Base-by-base conservation (phyloP, 768 basidiomycete genomes). In the Boletus subcaerulescens region DNA sequence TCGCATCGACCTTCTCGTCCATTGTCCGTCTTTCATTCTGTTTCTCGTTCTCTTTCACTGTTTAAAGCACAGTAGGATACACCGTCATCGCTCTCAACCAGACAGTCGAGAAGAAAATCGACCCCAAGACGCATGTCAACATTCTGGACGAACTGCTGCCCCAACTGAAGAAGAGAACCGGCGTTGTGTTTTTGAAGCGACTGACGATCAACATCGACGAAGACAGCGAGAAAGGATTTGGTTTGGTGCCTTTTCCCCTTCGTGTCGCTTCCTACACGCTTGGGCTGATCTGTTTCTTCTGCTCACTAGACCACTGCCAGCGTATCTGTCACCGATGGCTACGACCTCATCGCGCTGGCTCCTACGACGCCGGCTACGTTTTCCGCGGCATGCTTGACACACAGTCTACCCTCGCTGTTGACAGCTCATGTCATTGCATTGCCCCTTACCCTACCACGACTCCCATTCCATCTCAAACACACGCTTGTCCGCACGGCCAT, bases 221-320 rank as follows among this genome's bases (percentile, higher is more conserved):
- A 62, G 88, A 86, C 40, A 92, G 91, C 63, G 89, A 93, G 67
- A 92, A 91, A 67, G 89, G 91, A 1, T 88, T 89, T 62, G 89
- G 91, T 31, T 67, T 93, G 67, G 90, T 93, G 52, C 59, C 78
- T 72, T 31, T 45, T 42, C 39, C 14, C 12, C 13, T 11, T 5
- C 33, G 14, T 7, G 13, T 35, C 13, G 33, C 14, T 4, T 14
- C 33, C 14, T 35, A 35, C 3, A 35, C 13, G 2, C 29, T 24
- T 5, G 20, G 6, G 31, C 49, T 48, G 50, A 48, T 31, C 12
- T 18, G 10, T 35, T 22, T 40, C 43, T 12, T 6, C 13, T 17
- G 18, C 45, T 45, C n/a, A 14, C 3, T 64, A 93, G 92, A 86
- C 84, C 7, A 86, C 83, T 53, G 80, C 83, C n/a, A 91, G 89